Conservation (phyloP, 2,329 filamentous ascomycete genomes). For the Dothideomycetidae sp. region DNA sequence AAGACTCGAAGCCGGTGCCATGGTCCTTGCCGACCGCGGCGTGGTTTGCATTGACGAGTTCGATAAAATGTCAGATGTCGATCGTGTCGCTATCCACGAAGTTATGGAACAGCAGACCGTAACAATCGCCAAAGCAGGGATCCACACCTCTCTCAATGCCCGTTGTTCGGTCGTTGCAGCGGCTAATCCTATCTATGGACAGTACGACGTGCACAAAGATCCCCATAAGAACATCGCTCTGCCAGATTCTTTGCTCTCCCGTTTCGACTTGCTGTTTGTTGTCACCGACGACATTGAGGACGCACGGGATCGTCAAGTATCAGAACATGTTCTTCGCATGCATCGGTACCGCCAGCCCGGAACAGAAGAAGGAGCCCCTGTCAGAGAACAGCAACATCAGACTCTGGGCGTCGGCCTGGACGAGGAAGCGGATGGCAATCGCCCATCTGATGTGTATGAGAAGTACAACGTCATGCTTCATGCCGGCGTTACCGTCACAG, state of each 20-base stretch:
- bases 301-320: conserved; percentile 74
- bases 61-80: conserved; percentile 98
- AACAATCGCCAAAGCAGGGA: conserved; percentile 95
- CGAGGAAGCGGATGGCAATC: conserved; percentile 56
- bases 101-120: conserved; percentile 99
- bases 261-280: conserved; percentile 96
- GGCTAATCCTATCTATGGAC: conserved; percentile 93
- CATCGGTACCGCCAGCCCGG: conserved; percentile 87
- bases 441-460: conserved; percentile 78
- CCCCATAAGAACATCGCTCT: conserved; percentile 97
- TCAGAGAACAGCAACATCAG: conserved; percentile 75
- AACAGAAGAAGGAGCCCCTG: conserved; percentile 84
- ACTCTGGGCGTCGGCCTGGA: conserved; percentile 77
- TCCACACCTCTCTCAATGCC: conserved; percentile 92
- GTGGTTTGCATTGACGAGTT: conserved; percentile 99
- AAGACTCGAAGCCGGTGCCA: conserved; percentile 88
- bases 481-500: conserved; percentile 66
- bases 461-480: conserved; percentile 96
- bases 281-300: conserved; percentile 98
- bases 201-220: conserved; percentile 97
- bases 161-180: conserved; percentile 93
- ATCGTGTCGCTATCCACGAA: conserved; percentile 97
- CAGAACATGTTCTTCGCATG: conserved; percentile 94
- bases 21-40: conserved; percentile 93
- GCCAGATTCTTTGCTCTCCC: conserved; percentile 87